Conservation (phyloP, 1,284 basidiomycete species). For the Laetiporus sulphureus region DNA sequence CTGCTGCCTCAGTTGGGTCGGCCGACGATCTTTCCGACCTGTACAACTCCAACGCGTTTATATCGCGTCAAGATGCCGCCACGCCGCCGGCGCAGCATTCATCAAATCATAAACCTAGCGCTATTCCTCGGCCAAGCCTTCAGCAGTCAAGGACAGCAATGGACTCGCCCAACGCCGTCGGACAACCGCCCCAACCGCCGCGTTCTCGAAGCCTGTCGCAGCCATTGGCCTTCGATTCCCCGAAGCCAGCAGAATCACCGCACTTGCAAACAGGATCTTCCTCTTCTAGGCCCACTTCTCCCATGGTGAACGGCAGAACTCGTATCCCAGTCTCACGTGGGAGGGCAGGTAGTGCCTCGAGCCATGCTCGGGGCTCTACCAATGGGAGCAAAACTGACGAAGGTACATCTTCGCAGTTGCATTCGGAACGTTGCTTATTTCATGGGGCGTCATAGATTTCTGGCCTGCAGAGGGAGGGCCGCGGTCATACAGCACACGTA, state of each 20-base stretch:
- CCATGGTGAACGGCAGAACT: slow-evolving; percentile 31
- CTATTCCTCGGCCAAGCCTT: slow-evolving; percentile 41
- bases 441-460: slow-evolving; percentile 10
- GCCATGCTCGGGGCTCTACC: slow-evolving; percentile 25
- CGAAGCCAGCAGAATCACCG: slow-evolving; percentile 22
- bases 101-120: slow-evolving; percentile 31
- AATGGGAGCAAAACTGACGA: slow-evolving; percentile 16
- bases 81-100: slow-evolving; percentile 16
- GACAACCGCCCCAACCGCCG: slow-evolving; percentile 14
- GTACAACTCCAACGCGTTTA: slow-evolving; percentile 17
- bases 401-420: slow-evolving; percentile 10
- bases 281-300: slow-evolving; percentile 33
- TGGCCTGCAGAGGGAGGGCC: slow-evolving; percentile 22
- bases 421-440: neutral
- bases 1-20: slow-evolving; percentile 58
- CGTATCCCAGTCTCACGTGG: slow-evolving; percentile 43
- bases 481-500: slow-evolving; percentile 20
- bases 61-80: slow-evolving; percentile 14
- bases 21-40: slow-evolving; percentile 29
- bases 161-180: slow-evolving; percentile 11
- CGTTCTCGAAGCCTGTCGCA: slow-evolving; percentile 57
- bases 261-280: slow-evolving; percentile 27
- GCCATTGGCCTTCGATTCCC: slow-evolving; percentile 36
- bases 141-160: slow-evolving; percentile 27
- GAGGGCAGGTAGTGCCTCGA: slow-evolving; percentile 38